Evolutionary conservation across 2,329 filamentous ascomycete genomes (phyloP).

Genomic region (Septoria linicola): DNA sequence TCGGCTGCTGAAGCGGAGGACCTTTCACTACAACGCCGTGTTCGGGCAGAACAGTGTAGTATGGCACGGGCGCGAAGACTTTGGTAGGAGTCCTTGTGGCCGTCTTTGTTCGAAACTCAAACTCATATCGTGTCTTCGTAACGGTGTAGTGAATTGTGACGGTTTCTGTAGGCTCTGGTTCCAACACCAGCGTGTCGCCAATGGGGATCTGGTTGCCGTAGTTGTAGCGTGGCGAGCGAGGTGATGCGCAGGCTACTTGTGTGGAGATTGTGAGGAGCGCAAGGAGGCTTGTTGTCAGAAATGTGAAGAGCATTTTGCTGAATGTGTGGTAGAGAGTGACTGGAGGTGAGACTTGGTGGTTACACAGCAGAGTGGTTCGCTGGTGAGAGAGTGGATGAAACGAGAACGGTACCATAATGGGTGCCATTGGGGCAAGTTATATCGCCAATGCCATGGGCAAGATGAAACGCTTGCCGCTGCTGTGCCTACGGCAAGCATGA

Average conservation of each 20-base stretch:
- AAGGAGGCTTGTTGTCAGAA: slow-evolving; percentile 1
- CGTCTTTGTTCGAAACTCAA: slow-evolving; percentile 20
- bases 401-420: slow-evolving; percentile 7
- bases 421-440: slow-evolving; percentile 19
- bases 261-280: slow-evolving; percentile 6
- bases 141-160: slow-evolving; percentile 18
- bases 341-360: slow-evolving; percentile 10
- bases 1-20: slow-evolving; percentile 3
- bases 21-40: slow-evolving; percentile 8
- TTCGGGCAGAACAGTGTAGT: slow-evolving; percentile 1
- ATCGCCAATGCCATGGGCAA: not conserved
- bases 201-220: slow-evolving; percentile 18
- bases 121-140: slow-evolving; percentile 21
- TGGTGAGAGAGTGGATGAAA: slow-evolving; percentile 16
- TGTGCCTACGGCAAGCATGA: slow-evolving; percentile 23
- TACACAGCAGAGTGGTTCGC: slow-evolving; percentile 15
- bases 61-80: not conserved
- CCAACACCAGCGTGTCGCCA: slow-evolving; percentile 6
- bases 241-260: not conserved
- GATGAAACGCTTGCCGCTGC: slow-evolving; percentile 20
- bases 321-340: slow-evolving; percentile 7
- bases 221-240: slow-evolving; percentile 4
- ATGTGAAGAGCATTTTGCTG: slow-evolving; percentile 17
- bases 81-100: not conserved
- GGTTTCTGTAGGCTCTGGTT: slow-evolving; percentile 13